A percentile compares a stretch with the other conserved stretches of the same genome.
Conservation (phyloP, 192 early-diverging fungal genomes). For the Thamnidium elegans region DNA sequence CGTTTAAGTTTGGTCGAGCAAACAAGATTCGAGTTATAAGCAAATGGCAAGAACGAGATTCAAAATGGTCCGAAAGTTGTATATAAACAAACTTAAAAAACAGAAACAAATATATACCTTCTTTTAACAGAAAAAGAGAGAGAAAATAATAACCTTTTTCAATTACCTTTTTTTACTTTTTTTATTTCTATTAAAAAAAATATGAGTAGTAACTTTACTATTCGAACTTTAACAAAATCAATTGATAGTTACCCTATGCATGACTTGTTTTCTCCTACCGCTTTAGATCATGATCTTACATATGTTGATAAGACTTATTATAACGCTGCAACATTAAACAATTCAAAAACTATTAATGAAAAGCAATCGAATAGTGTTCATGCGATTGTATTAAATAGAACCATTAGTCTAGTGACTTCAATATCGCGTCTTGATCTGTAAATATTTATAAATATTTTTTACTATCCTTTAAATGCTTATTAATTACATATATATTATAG, state of each 20-base stretch:
- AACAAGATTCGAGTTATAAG: constrained; percentile 25
- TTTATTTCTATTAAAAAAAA: not conserved
- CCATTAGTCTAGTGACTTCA: constrained; percentile 8
- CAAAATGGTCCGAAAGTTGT: constrained; percentile 6
- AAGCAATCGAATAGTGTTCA: not conserved
- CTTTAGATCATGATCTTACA: constrained; percentile 17
- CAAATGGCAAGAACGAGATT: constrained; percentile 5
- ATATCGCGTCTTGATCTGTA: constrained; percentile 29
- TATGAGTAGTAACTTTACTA: constrained; percentile 2
- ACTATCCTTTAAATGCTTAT: not conserved
- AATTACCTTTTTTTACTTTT: not conserved
- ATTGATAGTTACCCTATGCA: constrained; percentile 18
- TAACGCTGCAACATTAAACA: not conserved
- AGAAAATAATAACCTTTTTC: constrained; percentile 1
- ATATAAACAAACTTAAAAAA: not conserved
- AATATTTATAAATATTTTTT: not conserved
- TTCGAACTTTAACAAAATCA: not conserved
- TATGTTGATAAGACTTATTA: constrained; percentile 33
- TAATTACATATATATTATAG: constrained; percentile 8
- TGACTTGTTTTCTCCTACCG: constrained; percentile 31
- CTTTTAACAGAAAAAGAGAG: not conserved
- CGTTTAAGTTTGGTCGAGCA: constrained; percentile 19
- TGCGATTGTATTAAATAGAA: not conserved
- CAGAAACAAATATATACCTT: not conserved
- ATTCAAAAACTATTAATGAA: too few species aligned